These are phyloP conservation scores for Trichophyton rubrum DNA, from an alignment of 2,329 filamentous ascomycete genomes.

Conservation along the genomic window DNA sequence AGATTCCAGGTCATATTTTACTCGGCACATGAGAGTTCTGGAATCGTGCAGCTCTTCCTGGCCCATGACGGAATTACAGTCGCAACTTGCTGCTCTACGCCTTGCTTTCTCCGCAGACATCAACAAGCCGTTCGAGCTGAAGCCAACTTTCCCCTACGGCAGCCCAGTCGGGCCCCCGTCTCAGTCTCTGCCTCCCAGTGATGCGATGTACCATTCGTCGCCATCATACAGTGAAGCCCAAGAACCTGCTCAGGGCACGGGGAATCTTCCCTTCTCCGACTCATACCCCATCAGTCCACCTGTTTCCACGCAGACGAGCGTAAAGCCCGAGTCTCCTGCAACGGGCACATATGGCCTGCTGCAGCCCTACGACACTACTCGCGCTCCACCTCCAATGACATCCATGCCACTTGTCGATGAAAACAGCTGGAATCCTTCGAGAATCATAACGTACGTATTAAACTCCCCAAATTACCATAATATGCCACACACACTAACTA, in stretches of 20 bases:
- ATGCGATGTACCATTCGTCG: conserved; percentile 19
- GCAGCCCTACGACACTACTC: conserved; percentile 15
- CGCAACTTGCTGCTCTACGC: conserved; percentile 76
- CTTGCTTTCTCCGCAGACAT: conserved; percentile 83
- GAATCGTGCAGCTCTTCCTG: conserved; percentile 72
- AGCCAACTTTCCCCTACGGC: conserved; percentile 74
- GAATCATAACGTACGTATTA: conserved; percentile 72
- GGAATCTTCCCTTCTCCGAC: neutral
- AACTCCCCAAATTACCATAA: neutral
- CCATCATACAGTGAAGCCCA: conserved; percentile 6
- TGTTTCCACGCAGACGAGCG: conserved; percentile 58
- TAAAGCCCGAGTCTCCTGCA: conserved; percentile 62
- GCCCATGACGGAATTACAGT: conserved; percentile 81
- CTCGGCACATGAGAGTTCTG: conserved; percentile 83
- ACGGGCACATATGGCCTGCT: conserved; percentile 40
- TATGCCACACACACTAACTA: neutral
- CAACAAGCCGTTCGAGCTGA: conserved; percentile 75
- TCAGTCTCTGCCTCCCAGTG: neutral
- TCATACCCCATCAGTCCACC: conserved; percentile 66
- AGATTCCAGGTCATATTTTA: conserved; percentile 80
- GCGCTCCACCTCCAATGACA: conserved; percentile 29
- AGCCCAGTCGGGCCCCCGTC: conserved; percentile 50
- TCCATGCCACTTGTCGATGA: conserved; percentile 49
- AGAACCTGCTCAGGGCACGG: neutral
- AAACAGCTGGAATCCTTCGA: conserved; percentile 69